Evolutionary conservation across 768 basidiomycete genomes (phyloP).

Genomic region (Tricholoma bakamatsutake): DNA sequence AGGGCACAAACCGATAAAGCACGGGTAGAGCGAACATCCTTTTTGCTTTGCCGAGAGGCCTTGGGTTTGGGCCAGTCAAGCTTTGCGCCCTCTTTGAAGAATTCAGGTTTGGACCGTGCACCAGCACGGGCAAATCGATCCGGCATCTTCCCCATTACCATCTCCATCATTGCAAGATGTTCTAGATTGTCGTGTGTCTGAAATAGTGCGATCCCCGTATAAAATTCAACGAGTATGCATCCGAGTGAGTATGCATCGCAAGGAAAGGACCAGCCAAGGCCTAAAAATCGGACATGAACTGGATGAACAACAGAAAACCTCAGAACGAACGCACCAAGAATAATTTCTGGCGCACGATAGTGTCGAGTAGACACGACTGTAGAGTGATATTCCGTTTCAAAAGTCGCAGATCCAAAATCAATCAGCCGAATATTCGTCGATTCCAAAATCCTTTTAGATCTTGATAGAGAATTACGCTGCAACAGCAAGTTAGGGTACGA

Average conservation of each 20-base stretch:
- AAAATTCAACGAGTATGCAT: conserved; percentile 98
- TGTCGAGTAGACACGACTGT: conserved; percentile 97
- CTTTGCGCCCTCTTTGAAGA: conserved; percentile 81
- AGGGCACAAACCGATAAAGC: conserved; percentile 56
- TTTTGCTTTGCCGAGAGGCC: conserved; percentile 85
- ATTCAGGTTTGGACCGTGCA: conserved; percentile 81
- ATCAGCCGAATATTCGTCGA: conserved; percentile 93
- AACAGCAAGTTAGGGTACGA: conserved; percentile 11
- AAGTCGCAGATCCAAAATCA: conserved; percentile 98
- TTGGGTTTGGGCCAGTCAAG: conserved; percentile 92
- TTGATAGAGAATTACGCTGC: conserved; percentile 61
- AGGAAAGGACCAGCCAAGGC: conserved; percentile 96
- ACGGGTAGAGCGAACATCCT: conserved; percentile 86
- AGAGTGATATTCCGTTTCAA: conserved; percentile 97
- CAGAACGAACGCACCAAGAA: conserved; percentile 63
- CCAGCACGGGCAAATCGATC: conserved; percentile 74
- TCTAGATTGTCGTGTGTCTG: conserved; percentile 99
- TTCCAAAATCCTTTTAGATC: conserved; percentile 71
- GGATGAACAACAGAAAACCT: neutral
- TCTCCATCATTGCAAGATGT: conserved; percentile 99
- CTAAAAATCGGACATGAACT: conserved; percentile 36
- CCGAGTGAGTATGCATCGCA: conserved; percentile 98
- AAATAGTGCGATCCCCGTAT: conserved; percentile 95
- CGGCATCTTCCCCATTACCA: conserved; percentile 98
- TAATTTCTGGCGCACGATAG: conserved; percentile 98